Conservation (phyloP, 2,329 filamentous ascomycete species). For the Fusarium fujikuroi region DNA sequence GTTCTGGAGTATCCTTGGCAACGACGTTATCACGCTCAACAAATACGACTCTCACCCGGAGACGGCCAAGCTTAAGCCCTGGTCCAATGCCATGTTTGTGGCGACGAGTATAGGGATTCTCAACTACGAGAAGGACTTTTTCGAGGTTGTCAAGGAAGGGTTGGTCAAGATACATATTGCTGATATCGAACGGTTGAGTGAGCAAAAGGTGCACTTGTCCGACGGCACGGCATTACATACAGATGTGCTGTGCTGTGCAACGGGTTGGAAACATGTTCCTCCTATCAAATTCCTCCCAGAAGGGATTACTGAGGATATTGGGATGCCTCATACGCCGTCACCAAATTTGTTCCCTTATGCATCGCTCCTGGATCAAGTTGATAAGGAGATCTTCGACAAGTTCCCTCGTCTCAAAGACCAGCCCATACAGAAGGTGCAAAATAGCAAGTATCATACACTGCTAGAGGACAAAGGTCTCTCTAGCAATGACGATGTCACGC, state of each 20-base stretch:
- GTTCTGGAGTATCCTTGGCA: slow-evolving; percentile 57
- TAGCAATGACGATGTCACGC: slow-evolving; percentile 44
- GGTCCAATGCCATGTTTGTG: slow-evolving; percentile 57
- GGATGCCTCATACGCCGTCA: slow-evolving; percentile 56
- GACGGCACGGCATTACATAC: slow-evolving; percentile 53
- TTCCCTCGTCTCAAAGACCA: slow-evolving; percentile 66
- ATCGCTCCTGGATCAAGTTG: slow-evolving; percentile 54
- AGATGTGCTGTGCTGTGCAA: slow-evolving; percentile 61
- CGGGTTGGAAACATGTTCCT: slow-evolving; percentile 58
- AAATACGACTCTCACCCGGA: slow-evolving; percentile 57
- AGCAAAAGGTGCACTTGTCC: slow-evolving; percentile 54
- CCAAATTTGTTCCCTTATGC: slow-evolving; percentile 42
- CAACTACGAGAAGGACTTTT: slow-evolving; percentile 63
- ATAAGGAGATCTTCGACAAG: slow-evolving; percentile 62
- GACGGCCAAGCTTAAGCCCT: slow-evolving; percentile 53
- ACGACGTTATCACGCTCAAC: slow-evolving; percentile 58
- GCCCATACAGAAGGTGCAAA: slow-evolving; percentile 53
- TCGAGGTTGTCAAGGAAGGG: slow-evolving; percentile 60
- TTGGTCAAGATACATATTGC: slow-evolving; percentile 59
- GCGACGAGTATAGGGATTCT: slow-evolving; percentile 62
- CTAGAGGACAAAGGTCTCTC: slow-evolving; percentile 52
- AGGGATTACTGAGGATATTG: slow-evolving; percentile 58
- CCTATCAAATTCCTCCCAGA: slow-evolving; percentile 57
- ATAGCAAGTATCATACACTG: slow-evolving; percentile 58
- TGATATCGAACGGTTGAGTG: slow-evolving; percentile 55